Evolutionary conservation across 2,329 filamentous ascomycete species (phyloP).

Genomic region (Aspergillus sp.): DNA sequence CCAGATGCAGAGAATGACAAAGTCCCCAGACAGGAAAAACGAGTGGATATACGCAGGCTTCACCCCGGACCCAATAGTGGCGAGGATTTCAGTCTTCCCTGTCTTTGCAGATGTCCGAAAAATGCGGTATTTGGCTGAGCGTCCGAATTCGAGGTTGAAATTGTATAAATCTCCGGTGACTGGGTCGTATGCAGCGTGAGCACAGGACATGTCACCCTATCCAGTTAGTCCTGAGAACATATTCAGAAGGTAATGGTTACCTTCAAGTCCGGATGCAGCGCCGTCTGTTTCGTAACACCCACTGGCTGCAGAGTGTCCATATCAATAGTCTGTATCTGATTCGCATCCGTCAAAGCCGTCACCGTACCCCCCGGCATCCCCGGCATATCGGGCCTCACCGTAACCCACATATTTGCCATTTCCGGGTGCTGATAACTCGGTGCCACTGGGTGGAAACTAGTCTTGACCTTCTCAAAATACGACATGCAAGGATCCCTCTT

Average conservation of each 20-base stretch:
- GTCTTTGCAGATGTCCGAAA: slow-evolving; percentile 64
- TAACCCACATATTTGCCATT: too few species aligned
- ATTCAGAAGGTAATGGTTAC: too few species aligned
- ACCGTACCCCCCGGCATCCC: slow-evolving; percentile 27
- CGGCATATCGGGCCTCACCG: too few species aligned
- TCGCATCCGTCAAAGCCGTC: slow-evolving; percentile 59
- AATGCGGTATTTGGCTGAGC: slow-evolving; percentile 61
- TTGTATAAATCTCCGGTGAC: slow-evolving; percentile 73
- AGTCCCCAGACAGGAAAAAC: slow-evolving; percentile 68
- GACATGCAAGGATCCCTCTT: slow-evolving; percentile 70
- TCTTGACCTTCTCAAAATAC: slow-evolving; percentile 65
- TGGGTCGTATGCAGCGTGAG: slow-evolving; percentile 70
- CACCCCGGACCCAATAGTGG: slow-evolving; percentile 52
- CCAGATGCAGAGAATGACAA: slow-evolving; percentile 71
- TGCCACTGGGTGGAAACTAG: neutral
- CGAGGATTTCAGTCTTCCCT: slow-evolving; percentile 67
- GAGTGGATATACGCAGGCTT: slow-evolving; percentile 73
- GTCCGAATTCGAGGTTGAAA: slow-evolving; percentile 68
- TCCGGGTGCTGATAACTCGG: too few species aligned
- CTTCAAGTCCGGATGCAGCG: slow-evolving; percentile 54
- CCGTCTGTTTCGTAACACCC: slow-evolving; percentile 47
- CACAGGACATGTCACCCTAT: slow-evolving; percentile 61
- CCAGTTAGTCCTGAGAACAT: too few species aligned
- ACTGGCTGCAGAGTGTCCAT: slow-evolving; percentile 69
- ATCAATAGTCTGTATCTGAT: slow-evolving; percentile 49